Conservation (phyloP, 2,329 filamentous ascomycete genomes). For the Aspergillus thermomutatus region DNA sequence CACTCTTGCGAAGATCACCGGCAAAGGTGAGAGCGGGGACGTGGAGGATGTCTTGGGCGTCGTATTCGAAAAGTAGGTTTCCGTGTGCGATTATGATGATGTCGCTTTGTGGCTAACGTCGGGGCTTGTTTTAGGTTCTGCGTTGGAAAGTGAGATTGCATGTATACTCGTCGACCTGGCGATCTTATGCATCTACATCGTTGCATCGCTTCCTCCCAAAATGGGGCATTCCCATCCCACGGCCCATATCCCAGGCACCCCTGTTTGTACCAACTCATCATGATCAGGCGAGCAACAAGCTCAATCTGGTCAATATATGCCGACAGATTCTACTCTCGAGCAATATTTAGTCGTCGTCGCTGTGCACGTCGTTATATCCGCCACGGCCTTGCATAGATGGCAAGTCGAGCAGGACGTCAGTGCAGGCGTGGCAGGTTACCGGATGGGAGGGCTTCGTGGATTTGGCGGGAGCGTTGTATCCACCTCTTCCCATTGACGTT, state of each 20-base stretch:
- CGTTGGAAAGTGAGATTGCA: slow-evolving; percentile 33
- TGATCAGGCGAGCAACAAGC: neutral
- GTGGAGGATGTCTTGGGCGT: slow-evolving; percentile 95
- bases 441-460: slow-evolving; percentile 1
- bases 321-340: neutral
- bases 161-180: neutral
- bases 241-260: neutral
- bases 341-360: slow-evolving; percentile 7
- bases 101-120: slow-evolving; percentile 12
- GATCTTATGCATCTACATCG: neutral
- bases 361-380: slow-evolving; percentile 30
- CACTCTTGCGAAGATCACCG: slow-evolving; percentile 81
- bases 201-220: neutral
- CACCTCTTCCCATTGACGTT: slow-evolving; percentile 36
- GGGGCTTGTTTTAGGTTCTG: slow-evolving; percentile 46
- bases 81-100: slow-evolving; percentile 3
- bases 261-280: neutral
- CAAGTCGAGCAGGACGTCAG: neutral
- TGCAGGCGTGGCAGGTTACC: slow-evolving; percentile 1
- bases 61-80: slow-evolving; percentile 89
- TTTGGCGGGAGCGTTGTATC: slow-evolving; percentile 28
- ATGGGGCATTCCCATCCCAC: neutral
- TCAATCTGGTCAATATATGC: neutral
- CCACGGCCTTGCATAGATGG: slow-evolving; percentile 25
- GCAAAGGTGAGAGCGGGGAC: slow-evolving; percentile 77